phyloP scores from a whole-genome alignment of 2,329 filamentous ascomycete genomes.

The Scleromitrula shiraiana region DNA sequence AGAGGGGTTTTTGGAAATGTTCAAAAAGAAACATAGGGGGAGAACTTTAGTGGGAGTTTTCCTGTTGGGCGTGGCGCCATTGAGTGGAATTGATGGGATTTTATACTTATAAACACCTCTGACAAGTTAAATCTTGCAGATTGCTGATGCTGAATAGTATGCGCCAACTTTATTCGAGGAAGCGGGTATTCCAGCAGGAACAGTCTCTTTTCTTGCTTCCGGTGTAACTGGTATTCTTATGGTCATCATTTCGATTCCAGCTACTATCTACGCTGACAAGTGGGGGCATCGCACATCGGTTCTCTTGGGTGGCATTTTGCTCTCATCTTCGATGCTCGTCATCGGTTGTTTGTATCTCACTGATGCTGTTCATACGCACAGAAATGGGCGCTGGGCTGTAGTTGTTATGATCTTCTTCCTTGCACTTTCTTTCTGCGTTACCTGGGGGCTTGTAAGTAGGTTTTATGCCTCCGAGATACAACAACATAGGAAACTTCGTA shows the following conservation, averaged over 20 bases:
- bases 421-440: slow-evolving; percentile 36
- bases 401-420: slow-evolving; percentile 43
- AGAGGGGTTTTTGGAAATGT: slow-evolving; percentile 7
- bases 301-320: slow-evolving; percentile 42
- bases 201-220: slow-evolving; percentile 49
- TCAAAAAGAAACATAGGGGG: slow-evolving; percentile 35
- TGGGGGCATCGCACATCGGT: slow-evolving; percentile 48
- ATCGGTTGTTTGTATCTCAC: slow-evolving; percentile 45
- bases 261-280: slow-evolving; percentile 45
- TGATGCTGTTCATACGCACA: slow-evolving; percentile 33
- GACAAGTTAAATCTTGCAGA: not conserved
- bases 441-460: slow-evolving; percentile 46
- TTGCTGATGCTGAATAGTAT: slow-evolving; percentile 35
- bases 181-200: slow-evolving; percentile 45
- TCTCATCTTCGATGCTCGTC: slow-evolving; percentile 42
- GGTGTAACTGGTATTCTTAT: slow-evolving; percentile 51
- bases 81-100: slow-evolving; percentile 52
- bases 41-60: slow-evolving; percentile 45
- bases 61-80: slow-evolving; percentile 47
- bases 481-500: slow-evolving; percentile 43
- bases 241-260: slow-evolving; percentile 45
- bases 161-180: slow-evolving; percentile 51
- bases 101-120: slow-evolving; percentile 40
- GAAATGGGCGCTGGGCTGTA: slow-evolving; percentile 41
- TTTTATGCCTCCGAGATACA: slow-evolving; percentile 49